Base-by-base conservation (phyloP, 75 land plant genomes). In the Cryptomeria japonica region DNA sequence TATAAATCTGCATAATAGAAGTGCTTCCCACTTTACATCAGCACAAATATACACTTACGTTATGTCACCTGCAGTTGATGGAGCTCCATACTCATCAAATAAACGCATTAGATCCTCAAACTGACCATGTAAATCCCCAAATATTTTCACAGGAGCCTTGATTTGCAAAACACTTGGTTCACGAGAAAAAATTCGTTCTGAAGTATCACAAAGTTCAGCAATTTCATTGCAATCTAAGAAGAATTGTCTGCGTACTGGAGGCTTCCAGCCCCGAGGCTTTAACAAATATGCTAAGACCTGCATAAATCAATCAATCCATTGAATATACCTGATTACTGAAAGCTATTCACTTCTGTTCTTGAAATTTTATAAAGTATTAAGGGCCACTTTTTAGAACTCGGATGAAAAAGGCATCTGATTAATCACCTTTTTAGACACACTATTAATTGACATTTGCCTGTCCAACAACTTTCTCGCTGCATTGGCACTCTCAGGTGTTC, bases 81-180 rank as follows among this genome's bases (percentile, higher is more conserved):
- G 99, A 55, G 99, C 89, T 55, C 99, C 99, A 93, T 98, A 98
- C 87, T 98, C 99, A 92, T 98, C 99, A 93, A 98, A 98, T 46
- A 98, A 91, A 49, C 99, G 95, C 99, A 98, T 98, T 37, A 98
- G 94, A 88, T 98, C 99, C 15, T 99, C 99, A 97, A 98, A 98
- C 84, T 98, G 99, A 64, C 99, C 99, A 91, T 98, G 99, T 61
- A 98, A 91, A 92, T 98, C 99, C 87, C 99, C 99, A 90, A 98
- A 98, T 42, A 98, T 98, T 86, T 98, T 98, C 14, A 98, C 93
- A 87, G 99, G 99, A 77, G 99, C 99, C 87, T 93, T 94, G 58
- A 98, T 91, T 89, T 98, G 97, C 53, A 98, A 87, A 49, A 98
- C 99, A 93, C 94, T 98, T 36, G 96, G 96, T 89, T 98, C 99